These are phyloP conservation scores for Exophiala sideris DNA, from an alignment of 2,329 filamentous ascomycete genomes.

Conservation along the genomic window DNA sequence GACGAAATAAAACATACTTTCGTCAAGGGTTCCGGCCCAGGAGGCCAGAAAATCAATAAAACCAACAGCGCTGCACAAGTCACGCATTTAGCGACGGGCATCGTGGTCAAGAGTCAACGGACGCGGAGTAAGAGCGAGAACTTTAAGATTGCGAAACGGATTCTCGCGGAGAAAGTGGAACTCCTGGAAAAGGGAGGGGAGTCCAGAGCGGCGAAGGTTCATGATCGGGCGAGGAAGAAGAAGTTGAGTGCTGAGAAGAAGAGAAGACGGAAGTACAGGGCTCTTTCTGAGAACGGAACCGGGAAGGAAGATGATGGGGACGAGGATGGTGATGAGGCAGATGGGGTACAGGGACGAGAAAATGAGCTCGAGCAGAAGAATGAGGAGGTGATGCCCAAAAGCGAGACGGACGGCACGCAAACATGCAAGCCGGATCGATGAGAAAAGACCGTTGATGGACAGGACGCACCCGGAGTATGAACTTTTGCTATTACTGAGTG, in stretches of 20 bases:
- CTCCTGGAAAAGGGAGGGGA: slow-evolving; percentile 67
- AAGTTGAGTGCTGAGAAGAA: slow-evolving; percentile 46
- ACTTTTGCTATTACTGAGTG: no score
- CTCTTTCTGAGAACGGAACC: slow-evolving; percentile 33
- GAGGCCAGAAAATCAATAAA: slow-evolving; percentile 99
- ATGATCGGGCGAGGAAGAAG: slow-evolving; percentile 68
- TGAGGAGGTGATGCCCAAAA: no score
- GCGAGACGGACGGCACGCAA: no score
- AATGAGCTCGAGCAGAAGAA: no score
- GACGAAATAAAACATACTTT: slow-evolving; percentile 79
- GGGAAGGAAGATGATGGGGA: slow-evolving; percentile 12
- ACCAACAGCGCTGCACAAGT: slow-evolving; percentile 92
- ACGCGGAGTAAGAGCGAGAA: slow-evolving; percentile 86
- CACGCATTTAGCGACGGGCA: slow-evolving; percentile 81
- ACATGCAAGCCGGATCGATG: no score
- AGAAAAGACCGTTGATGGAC: no score
- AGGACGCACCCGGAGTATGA: no score
- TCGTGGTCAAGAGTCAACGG: slow-evolving; percentile 91
- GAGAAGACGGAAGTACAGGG: slow-evolving; percentile 43
- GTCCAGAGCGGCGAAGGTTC: slow-evolving; percentile 79
- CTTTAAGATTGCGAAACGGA: slow-evolving; percentile 73
- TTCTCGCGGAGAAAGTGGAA: slow-evolving; percentile 77
- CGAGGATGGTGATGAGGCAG: slow-evolving; percentile 9
- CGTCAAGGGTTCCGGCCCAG: slow-evolving; percentile 86
- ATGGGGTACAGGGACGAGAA: not conserved